A percentile compares a stretch with the other conserved stretches of the same genome.
phyloP scores from a whole-genome alignment of 768 basidiomycete species.

The Gloeopeniophorella convolvens region DNA sequence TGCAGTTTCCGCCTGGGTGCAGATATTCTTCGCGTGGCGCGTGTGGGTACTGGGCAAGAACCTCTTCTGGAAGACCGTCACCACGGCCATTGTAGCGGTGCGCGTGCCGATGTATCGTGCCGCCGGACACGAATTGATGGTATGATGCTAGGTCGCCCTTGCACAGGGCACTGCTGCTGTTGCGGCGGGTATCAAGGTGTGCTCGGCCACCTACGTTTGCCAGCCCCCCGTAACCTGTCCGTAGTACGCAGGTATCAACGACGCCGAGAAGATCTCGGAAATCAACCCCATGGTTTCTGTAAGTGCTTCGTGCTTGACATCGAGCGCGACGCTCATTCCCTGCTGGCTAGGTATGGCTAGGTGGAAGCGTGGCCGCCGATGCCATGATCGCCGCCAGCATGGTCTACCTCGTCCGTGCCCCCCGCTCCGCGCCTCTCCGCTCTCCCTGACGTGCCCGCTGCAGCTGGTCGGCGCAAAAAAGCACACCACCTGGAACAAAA shows the following conservation, averaged over 20 bases:
- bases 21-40: conserved; percentile 7
- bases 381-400: neutral
- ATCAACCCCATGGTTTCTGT: neutral
- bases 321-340: no score
- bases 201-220: neutral
- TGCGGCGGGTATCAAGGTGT: neutral
- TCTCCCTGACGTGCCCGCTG: neutral
- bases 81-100: neutral
- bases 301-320: neutral
- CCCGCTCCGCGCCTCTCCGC: neutral
- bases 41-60: neutral
- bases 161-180: neutral
- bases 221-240: neutral
- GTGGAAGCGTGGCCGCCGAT: neutral
- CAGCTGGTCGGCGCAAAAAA: neutral
- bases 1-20: conserved; percentile 1
- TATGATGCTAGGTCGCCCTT: neutral
- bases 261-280: neutral
- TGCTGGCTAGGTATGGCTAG: neutral
- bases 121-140: no score
- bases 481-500: neutral
- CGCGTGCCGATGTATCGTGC: no score
- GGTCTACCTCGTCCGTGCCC: conserved; percentile 1
- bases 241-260: neutral
- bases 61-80: neutral